phyloP scores from a whole-genome alignment of 2,329 filamentous ascomycete species.

The Herpotrichia juniperi region DNA sequence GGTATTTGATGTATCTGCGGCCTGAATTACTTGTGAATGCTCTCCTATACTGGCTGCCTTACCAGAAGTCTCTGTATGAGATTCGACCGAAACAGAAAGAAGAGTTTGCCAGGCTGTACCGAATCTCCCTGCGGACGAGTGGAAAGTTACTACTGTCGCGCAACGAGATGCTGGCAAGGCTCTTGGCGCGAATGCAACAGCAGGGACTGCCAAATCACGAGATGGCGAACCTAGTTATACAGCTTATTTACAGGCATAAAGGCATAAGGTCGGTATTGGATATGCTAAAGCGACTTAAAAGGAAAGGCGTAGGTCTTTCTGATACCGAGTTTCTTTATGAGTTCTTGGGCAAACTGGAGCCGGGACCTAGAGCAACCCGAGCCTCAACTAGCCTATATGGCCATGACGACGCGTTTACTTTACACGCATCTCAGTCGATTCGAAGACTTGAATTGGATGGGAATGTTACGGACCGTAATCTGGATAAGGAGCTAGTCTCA shows the following conservation, averaged over 20 bases:
- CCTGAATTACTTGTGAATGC: neutral
- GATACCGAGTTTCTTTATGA: conserved; percentile 10
- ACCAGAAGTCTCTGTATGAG: neutral
- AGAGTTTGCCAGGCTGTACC: neutral
- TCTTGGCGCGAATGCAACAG: conserved; percentile 17
- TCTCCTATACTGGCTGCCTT: neutral
- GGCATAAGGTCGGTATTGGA: conserved; percentile 10
- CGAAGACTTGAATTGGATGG: neutral
- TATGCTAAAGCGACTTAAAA: conserved; percentile 17
- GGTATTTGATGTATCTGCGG: neutral
- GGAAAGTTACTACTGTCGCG: neutral
- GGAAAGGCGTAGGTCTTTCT: conserved; percentile 12
- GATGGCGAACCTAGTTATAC: conserved; percentile 19
- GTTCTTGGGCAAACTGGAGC: conserved; percentile 9
- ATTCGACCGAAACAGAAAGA: neutral
- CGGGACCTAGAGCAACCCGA: neutral
- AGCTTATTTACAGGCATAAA: conserved; percentile 15
- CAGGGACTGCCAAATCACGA: conserved; percentile 18
- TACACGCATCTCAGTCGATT: conserved; percentile 13
- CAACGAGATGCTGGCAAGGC: conserved; percentile 14
- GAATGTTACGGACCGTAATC: neutral
- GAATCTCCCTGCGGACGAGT: neutral
- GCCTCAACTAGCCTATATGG: neutral
- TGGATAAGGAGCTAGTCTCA: conserved; percentile 1
- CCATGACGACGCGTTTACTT: conserved; percentile 13